A percentile compares a stretch with the other conserved stretches of the same genome.
These are phyloP conservation scores for Cinchona pubescens DNA, from an alignment of 257 asterid genomes.

Conservation along the genomic window DNA sequence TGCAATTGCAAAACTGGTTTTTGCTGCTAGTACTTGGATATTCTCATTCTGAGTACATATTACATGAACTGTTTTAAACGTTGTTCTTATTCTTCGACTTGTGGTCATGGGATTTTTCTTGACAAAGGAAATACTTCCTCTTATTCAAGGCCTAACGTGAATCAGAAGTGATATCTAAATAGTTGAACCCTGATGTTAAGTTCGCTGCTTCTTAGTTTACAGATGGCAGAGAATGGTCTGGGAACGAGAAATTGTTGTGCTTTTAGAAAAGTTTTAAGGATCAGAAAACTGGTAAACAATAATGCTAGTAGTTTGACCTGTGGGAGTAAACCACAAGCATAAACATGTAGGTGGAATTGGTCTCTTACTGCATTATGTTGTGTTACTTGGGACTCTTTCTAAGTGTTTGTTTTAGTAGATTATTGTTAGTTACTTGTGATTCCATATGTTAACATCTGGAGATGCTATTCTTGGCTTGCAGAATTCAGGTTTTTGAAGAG, in stretches of 20 bases:
- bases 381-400: not conserved
- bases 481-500: constrained; percentile 92
- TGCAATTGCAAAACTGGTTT: not conserved
- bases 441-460: not conserved
- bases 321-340: not conserved
- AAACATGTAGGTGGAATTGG: not conserved
- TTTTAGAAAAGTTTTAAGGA: not conserved
- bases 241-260: not conserved
- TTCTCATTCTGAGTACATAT: not conserved
- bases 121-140: not conserved
- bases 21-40: not conserved
- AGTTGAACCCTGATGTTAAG: not conserved
- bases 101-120: not conserved
- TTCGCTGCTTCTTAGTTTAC: not conserved
- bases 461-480: constrained; percentile 43
- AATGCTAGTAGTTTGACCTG: not conserved
- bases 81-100: not conserved
- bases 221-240: not conserved
- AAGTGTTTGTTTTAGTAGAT: not conserved
- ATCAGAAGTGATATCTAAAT: not conserved
- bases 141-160: not conserved
- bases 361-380: not conserved
- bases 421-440: not conserved
- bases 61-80: not conserved
- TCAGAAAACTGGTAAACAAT: not conserved